Evolutionary conservation across 352 stramenopile genomes (phyloP), one percentile per base, ranked within the genome.

Genomic region (Pythium grandisporangium): DNA sequence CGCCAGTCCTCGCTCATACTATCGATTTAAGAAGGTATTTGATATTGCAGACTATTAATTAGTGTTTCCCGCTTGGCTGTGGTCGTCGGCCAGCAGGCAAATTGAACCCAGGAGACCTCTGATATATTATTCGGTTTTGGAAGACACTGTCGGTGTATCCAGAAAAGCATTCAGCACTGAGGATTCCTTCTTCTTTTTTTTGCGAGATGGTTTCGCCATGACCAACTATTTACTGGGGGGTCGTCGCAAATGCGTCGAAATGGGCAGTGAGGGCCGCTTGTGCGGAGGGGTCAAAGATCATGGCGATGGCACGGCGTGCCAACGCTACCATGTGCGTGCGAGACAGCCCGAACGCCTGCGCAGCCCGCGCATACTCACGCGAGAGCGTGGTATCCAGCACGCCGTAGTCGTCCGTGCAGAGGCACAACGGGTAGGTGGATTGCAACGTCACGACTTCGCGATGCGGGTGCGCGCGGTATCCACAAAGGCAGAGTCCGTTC

Each of bases 381-480:
- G 87, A 89, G 14, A 94, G 50, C 37, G 78, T 88, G 2, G 89
- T 98, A 48, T 80, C 68, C 37, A 98, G 84, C 12, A 97, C 77
- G 25, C 93, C 91, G 22, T 83, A 70, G 65, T 98, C 93, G 51
- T 98, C 93, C 4, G 93, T 98, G 53, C 84, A 95, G 12, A 98
- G 64, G 45, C 74, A 87, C 42, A 97, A 62, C 3, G 89, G 89
- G 53, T 97, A 85, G 19, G 53, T 45, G 69, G 40, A 42, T 53
- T 57, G 40, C 26, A 55, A 51, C 51, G 55, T 55, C 16, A 89
- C 59, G 14, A 89, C 50, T 37, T 63, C 63, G 14, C 70, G 56
- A 47, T 93, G 77, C 36, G 88, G 87, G 59, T 97, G 91, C 38
- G 61, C 72, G 34, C 57, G 61, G 26, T 96, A 84, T 70, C 67